Evolutionary conservation across 768 basidiomycete genomes (phyloP).

Genomic region (Tremella fuciformis): DNA sequence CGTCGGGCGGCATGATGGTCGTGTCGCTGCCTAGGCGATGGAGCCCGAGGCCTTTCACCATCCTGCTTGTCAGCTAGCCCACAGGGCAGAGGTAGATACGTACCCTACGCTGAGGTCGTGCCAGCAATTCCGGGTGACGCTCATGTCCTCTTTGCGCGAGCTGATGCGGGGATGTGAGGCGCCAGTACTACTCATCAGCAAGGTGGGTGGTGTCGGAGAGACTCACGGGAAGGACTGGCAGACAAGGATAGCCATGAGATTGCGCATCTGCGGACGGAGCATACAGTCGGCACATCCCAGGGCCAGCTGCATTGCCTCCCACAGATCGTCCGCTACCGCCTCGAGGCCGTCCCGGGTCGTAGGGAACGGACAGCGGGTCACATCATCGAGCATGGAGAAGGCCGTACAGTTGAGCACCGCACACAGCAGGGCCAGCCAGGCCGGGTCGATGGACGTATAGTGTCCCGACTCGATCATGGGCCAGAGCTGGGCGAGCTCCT

Average conservation of each 20-base stretch:
- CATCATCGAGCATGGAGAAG: neutral
- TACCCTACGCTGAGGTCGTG: conserved; percentile 9
- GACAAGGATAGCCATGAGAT: conserved; percentile 5
- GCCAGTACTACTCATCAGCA: no score
- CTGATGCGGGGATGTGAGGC: no score
- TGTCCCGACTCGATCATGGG: neutral
- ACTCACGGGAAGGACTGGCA: conserved; percentile 10
- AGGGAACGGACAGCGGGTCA: neutral
- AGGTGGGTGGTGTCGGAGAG: neutral
- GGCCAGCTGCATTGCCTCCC: neutral
- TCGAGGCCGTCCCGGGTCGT: neutral
- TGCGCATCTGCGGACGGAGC: conserved; percentile 4
- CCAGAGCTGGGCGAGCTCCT: conserved; percentile 7
- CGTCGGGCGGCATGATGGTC: neutral
- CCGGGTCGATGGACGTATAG: conserved; percentile 8
- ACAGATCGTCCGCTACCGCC: neutral
- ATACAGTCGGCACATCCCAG: conserved; percentile 8
- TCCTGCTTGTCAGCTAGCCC: conserved; percentile 7
- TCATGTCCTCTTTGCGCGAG: neutral
- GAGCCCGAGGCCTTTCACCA: conserved; percentile 2
- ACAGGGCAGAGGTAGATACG: neutral
- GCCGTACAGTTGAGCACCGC: neutral
- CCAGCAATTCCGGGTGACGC: neutral
- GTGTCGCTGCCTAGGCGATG: conserved; percentile 5
- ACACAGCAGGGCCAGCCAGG: conserved; percentile 9